Conservation (phyloP, 1,284 basidiomycete genomes). For the Tilletia indica region DNA sequence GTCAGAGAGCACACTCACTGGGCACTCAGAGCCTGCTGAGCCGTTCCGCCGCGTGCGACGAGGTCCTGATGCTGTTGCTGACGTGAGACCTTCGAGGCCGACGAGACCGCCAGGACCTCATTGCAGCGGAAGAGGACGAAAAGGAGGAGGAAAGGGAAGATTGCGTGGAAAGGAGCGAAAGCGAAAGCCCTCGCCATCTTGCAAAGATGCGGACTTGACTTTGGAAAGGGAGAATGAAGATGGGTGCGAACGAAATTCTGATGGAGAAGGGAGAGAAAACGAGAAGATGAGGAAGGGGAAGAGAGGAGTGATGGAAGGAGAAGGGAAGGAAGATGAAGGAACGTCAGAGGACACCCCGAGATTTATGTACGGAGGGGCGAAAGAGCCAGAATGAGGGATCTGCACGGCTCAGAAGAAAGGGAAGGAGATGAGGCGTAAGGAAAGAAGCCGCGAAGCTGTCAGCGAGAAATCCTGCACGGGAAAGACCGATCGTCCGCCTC, state of each 20-base stretch:
- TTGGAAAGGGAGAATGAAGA: no score
- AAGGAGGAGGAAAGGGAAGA: background rate
- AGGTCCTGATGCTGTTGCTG: no score
- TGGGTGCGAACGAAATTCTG: no score
- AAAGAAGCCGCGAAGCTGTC: background rate
- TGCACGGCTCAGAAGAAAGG: background rate
- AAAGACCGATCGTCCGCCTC: no score
- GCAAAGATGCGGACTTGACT: no score
- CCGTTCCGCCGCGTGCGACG: no score
- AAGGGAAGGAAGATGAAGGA: background rate
- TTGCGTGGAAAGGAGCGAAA: background rate
- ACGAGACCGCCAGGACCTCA: background rate
- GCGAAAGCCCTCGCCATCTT: background rate
- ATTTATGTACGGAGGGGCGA: background rate
- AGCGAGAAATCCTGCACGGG: no score
- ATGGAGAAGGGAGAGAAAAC: background rate
- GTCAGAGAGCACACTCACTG: background rate
- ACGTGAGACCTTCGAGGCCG: background rate
- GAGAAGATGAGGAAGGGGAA: background rate
- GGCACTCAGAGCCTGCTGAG: background rate
- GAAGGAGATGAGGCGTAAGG: background rate
- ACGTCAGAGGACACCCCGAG: background rate
- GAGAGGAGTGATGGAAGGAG: background rate
- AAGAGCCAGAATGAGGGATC: slow-evolving; percentile 1
- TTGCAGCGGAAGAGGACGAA: background rate